Evolutionary conservation across 2,329 filamentous ascomycete genomes (phyloP), one percentile per base, ranked within the genome.

Genomic region (Talaromyces sp.): DNA sequence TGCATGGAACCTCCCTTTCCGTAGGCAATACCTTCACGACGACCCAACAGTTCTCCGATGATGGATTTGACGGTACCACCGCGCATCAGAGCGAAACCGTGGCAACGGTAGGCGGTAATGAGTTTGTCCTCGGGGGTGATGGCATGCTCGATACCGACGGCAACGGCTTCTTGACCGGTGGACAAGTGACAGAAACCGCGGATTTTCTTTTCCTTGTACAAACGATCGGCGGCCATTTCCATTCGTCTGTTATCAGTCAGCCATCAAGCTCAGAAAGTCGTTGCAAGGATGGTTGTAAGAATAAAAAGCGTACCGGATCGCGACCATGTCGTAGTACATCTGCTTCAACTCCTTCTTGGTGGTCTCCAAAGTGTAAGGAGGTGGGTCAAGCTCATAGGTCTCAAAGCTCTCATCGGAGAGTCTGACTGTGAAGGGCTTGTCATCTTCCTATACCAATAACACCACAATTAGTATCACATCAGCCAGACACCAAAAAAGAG

Each of bases 191-290:
- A 99, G 89, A 99, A 99, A 80, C 94, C 94, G 70, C 94, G 89
- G 70, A 99, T 97, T 85, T 99, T 97, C 88, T 99, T 99, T 83
- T 97, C 94, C 84, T 99, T 99, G 89, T 99, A 99, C 72, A 99
- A 83, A 75, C 93, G 86, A 76, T 99, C 94, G 80, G 94, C 91
- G 66, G 93, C 92, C 93, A 99, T 96, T 80, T 99, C 94, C 94
- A 99, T 96, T 77, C 96, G 94, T 80, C 92, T 96, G 69, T 57
- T 63, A 28, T 67, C 59, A 63, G 61, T 56, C 31, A 28, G 57
- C 33, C 46, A n/a, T n/a, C n/a, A n/a, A n/a, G n/a, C n/a, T n/a
- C n/a, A n/a, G n/a, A n/a, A n/a, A n/a, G n/a, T n/a, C n/a, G n/a
- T n/a, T n/a, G n/a, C n/a, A n/a, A n/a, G n/a, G n/a, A n/a, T n/a